phyloP scores from a whole-genome alignment of 768 basidiomycete genomes.

The Termitomyces bulborhizus region DNA sequence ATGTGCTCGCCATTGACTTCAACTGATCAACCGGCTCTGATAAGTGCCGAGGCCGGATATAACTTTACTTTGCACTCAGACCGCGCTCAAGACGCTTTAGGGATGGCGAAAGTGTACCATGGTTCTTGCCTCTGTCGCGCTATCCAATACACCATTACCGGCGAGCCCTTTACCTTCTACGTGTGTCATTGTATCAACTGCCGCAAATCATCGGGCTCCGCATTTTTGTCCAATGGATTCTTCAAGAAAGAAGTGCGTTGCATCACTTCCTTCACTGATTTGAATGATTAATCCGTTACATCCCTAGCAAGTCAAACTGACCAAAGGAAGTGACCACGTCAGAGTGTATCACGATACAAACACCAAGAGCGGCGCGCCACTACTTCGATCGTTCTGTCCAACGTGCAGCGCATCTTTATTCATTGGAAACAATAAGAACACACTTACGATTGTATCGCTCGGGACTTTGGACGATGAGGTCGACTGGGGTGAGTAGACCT shows the following conservation, averaged over 20 bases:
- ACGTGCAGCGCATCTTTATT: constrained; percentile 21
- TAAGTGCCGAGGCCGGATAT: not conserved
- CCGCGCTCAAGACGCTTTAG: not conserved
- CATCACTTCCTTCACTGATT: not conserved
- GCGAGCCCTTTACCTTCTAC: constrained; percentile 15
- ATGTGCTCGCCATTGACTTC: too few species aligned
- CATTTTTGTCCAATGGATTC: constrained; percentile 20
- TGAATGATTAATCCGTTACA: too few species aligned
- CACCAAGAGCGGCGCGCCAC: constrained; percentile 18
- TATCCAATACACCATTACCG: constrained; percentile 11
- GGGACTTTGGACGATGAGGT: constrained; percentile 25
- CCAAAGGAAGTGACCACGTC: constrained; percentile 17
- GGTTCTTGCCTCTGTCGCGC: constrained; percentile 13
- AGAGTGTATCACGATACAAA: constrained; percentile 17
- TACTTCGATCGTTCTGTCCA: constrained; percentile 22
- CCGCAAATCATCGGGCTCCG: constrained; percentile 19
- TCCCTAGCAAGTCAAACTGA: constrained; percentile 17
- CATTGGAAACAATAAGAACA: constrained; percentile 13
- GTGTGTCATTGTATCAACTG: constrained; percentile 21
- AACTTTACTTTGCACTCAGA: not conserved
- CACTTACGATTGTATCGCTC: constrained; percentile 18
- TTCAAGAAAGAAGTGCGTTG: constrained; percentile 18
- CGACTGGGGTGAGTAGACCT: constrained; percentile 23
- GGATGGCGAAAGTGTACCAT: constrained; percentile 7
- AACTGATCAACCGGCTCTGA: not conserved